Evolutionary conservation across 1,139 yeast genomes (phyloP).

Genomic region (Blastobotrys capitulatus): DNA sequence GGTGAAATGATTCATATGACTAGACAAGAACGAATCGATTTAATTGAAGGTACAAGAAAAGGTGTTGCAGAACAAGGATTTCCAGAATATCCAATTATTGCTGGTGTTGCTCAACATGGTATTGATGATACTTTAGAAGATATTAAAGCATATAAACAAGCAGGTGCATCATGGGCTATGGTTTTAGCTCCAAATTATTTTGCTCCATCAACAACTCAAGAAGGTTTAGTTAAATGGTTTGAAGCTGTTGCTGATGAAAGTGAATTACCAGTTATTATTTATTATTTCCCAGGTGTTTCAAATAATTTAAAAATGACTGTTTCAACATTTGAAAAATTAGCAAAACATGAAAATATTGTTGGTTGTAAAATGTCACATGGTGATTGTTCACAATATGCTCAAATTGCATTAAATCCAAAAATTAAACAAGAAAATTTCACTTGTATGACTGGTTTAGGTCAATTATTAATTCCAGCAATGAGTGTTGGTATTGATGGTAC

Average conservation of each 20-base stretch:
- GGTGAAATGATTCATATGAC: constrained; percentile 48
- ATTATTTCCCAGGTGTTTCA: constrained; percentile 48
- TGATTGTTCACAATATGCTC: constrained; percentile 31
- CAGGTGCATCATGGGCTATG: constrained; percentile 44
- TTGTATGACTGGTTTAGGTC: constrained; percentile 47
- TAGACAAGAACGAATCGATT: constrained; percentile 38
- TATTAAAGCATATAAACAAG: constrained; percentile 33
- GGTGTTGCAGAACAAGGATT: constrained; percentile 36
- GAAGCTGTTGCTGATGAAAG: constrained; percentile 42
- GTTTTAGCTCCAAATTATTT: constrained; percentile 46
- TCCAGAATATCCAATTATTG: constrained; percentile 36
- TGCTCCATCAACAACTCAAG: constrained; percentile 40
- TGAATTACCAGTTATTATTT: constrained; percentile 43
- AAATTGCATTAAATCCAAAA: constrained; percentile 38
- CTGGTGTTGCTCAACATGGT: constrained; percentile 43
- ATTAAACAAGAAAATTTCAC: constrained; percentile 37
- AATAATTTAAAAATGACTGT: constrained; percentile 38
- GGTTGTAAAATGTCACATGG: constrained; percentile 47
- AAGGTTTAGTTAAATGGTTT: constrained; percentile 43
- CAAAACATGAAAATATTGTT: constrained; percentile 41
- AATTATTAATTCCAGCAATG: constrained; percentile 41
- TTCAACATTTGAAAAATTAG: constrained; percentile 34
- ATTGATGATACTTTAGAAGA: constrained; percentile 40
- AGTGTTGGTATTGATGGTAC: constrained; percentile 43
- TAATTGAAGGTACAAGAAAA: constrained; percentile 33